These are phyloP conservation scores for Cyclotella sp. DNA, from an alignment of 108 stramenopile genomes.

Conservation along the genomic window DNA sequence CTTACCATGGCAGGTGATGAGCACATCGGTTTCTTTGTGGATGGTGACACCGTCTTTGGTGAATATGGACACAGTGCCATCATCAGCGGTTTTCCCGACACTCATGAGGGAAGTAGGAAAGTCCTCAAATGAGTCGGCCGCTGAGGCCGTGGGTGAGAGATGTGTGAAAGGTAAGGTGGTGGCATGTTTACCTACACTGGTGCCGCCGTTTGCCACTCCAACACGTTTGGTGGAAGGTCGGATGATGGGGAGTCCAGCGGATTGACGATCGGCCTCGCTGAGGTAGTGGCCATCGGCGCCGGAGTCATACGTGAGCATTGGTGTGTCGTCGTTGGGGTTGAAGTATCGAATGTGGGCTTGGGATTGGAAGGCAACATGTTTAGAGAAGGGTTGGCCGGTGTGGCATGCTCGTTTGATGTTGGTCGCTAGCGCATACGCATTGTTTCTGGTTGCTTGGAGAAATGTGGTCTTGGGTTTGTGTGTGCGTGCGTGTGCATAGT, in stretches of 20 bases:
- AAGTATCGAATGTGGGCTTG: background rate
- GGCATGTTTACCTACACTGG: background rate
- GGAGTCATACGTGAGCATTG: background rate
- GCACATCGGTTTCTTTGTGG: conserved; percentile 5
- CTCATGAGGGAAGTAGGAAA: no score
- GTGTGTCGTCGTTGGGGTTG: background rate
- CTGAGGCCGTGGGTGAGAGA: background rate
- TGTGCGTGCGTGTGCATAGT: background rate
- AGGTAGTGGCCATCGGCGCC: background rate
- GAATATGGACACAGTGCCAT: background rate
- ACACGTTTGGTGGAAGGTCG: background rate
- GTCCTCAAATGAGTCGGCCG: background rate
- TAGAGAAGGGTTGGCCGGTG: background rate
- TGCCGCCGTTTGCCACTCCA: conserved; percentile 2
- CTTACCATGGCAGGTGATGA: background rate
- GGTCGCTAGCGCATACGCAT: background rate
- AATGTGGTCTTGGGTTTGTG: background rate
- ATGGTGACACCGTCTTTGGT: background rate
- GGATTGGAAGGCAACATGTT: background rate
- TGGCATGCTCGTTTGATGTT: background rate
- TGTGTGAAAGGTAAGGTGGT: background rate
- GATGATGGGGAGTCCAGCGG: background rate
- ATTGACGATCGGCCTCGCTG: background rate
- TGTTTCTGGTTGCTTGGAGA: background rate
- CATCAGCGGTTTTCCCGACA: no score